Evolutionary conservation across 495 filamentous ascomycete species (phyloP), one percentile per base, ranked within the genome.

Genomic region (Lasiosphaeris hirsuta): DNA sequence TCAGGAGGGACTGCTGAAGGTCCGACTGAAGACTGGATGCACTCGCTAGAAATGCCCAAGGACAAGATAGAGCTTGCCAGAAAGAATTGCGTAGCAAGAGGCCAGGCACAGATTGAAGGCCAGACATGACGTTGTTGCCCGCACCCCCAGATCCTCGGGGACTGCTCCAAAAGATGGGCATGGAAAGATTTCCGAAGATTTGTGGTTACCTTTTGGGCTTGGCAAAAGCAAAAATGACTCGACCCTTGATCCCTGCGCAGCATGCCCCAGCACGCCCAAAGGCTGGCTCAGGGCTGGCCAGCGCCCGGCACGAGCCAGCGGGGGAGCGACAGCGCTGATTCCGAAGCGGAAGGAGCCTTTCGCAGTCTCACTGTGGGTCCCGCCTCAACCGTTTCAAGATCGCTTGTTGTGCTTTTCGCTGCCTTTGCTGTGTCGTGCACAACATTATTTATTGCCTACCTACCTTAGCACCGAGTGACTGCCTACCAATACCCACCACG

Each of bases 341-440:
- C 56, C 51, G 54, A 60, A 46, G 55, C 53, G 54, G 57, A 59
- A 59, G 53, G 52, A 51, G 40, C 61, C 47, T 36, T 48, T 36
- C 53, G 55, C n/a, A 42, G 30, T 17, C 61, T 43, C 57, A 48
- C 62, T 62, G 61, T 61, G 60, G 56, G 51, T 42, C 55, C 48
- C 37, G 37, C 57, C 38, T 48, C 41, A 39, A 50, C 49, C 53
- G 62, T 59, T 65, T 59, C 50, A 61, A 56, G 43, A 55, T 60
- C n/a, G 23, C 23, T 30, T 30, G 2, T 30, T 30, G 23, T 30
- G 23, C 23, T 5, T 30, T 30, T 30, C 2, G 23, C 23, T 30
- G n/a, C n/a, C n/a, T n/a, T n/a, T n/a, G n/a, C n/a, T n/a, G n/a
- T 30, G 23, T 30, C 2, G 23, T 30, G 23, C 23, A 30, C 23